Base-by-base conservation (phyloP, 768 basidiomycete species). In the Serendipita sp. region DNA sequence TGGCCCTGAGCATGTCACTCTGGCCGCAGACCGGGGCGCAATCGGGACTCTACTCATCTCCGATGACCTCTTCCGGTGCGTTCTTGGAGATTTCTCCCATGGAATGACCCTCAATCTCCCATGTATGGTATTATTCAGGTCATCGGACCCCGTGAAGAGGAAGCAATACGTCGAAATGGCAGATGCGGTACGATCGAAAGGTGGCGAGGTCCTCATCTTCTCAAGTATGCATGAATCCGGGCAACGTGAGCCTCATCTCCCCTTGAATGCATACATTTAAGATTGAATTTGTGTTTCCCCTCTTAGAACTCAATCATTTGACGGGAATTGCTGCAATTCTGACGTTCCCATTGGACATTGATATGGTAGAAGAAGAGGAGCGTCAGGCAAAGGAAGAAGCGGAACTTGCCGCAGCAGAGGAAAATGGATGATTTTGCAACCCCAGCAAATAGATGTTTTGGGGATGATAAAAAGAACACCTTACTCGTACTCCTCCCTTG, bases 201-300 rank as follows among this genome's bases (percentile, higher is more conserved):
- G 93, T 26, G 95, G 85, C 26, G 94, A 98, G 70, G 93, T 93
- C 3, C 78, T 97, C 20, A 93, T 97, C 66, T 99, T 98, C 73
- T 98, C 95, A 3, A 97, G 93, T 69, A 98, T 99, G 96, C 96
- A 99, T 70, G 96, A 99, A 74, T 91, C 90, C 22, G 96, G 96
- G 14, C 93, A 97, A 79, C 94, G 93, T 95, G 70, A 69, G 89
- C 50, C 38, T 34, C n/a, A 45, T 63, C 30, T 14, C 5, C 24
- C 53, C 31, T 5, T 30, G 17, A 28, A 42, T 22, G 48, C 2
- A 56, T 20, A 30, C 2, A 7, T 30, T 7, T n/a, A 30, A 24
- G 44, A 63, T 62, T 7, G 26, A 1, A 26, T 63, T 20, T 22
- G 5, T 63, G 16, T 60, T 43, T 60, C 41, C n/a, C 61, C 33